Evolutionary conservation across 768 basidiomycete species (phyloP).

Genomic region (Cystobasidium onofrii): DNA sequence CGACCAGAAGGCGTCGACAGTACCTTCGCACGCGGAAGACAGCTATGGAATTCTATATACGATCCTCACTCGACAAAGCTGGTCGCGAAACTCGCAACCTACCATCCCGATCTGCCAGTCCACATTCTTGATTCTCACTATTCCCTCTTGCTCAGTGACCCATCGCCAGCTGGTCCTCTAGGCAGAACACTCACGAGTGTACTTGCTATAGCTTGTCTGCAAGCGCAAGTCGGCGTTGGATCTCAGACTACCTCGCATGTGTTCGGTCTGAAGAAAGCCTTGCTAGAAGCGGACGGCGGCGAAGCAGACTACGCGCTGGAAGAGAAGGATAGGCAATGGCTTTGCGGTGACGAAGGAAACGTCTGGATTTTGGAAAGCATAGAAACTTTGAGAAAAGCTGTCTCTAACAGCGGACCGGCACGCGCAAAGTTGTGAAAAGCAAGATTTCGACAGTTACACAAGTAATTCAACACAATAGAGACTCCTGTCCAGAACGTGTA

Average conservation of each 20-base stretch:
- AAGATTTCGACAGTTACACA: background rate
- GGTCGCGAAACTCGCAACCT: constrained; percentile 43
- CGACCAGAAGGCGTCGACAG: constrained; percentile 23
- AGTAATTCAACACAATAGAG: background rate
- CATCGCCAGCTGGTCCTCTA: constrained; percentile 33
- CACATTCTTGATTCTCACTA: constrained; percentile 49
- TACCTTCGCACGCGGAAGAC: constrained; percentile 4
- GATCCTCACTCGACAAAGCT: constrained; percentile 45
- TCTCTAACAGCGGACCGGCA: constrained; percentile 23
- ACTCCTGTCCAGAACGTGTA: too few species aligned
- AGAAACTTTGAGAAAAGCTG: constrained; percentile 43
- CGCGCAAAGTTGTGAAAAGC: constrained; percentile 36
- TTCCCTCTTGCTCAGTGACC: constrained; percentile 46
- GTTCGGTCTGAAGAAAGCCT: constrained; percentile 46
- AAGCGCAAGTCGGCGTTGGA: constrained; percentile 46
- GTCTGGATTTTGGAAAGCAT: constrained; percentile 45
- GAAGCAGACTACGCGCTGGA: constrained; percentile 25
- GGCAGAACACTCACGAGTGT: constrained; percentile 45
- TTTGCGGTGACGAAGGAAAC: constrained; percentile 46
- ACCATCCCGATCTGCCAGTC: constrained; percentile 48
- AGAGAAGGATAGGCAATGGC: constrained; percentile 41
- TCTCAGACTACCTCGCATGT: constrained; percentile 48
- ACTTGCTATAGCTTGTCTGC: constrained; percentile 47
- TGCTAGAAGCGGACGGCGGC: constrained; percentile 38
- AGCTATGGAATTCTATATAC: constrained; percentile 48